These are phyloP conservation scores for Cadophora gregata DNA, from an alignment of 2,329 filamentous ascomycete species.

Conservation along the genomic window DNA sequence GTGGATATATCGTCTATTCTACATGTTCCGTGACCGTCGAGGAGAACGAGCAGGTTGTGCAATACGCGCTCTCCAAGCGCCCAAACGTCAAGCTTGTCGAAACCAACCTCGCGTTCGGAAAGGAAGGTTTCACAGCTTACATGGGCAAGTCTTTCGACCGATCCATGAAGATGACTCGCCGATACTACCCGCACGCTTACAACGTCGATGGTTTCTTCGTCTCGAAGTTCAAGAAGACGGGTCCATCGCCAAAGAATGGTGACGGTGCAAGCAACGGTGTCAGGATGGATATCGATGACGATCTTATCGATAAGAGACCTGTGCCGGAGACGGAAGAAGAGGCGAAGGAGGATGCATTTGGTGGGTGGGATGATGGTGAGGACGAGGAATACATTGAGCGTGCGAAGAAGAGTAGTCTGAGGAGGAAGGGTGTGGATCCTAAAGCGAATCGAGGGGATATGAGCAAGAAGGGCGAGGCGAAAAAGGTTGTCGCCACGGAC, in stretches of 20 bases:
- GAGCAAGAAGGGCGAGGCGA: conserved; percentile 30
- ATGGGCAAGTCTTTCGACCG: conserved; percentile 91
- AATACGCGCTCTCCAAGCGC: conserved; percentile 88
- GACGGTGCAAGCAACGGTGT: conserved; percentile 36
- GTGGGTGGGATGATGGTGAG: conserved; percentile 76
- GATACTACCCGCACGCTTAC: conserved; percentile 90
- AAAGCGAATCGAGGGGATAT: conserved; percentile 55
- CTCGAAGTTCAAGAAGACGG: conserved; percentile 94
- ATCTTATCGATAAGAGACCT: conserved; percentile 71
- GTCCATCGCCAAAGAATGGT: conserved; percentile 67
- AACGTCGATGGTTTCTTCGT: conserved; percentile 99
- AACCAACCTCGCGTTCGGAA: conserved; percentile 87
- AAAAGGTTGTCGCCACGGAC: neutral
- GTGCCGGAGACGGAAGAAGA: conserved; percentile 44
- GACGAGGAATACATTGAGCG: conserved; percentile 75
- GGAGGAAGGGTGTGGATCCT: conserved; percentile 76
- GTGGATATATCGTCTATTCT: conserved; percentile 95
- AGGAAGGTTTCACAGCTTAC: conserved; percentile 89
- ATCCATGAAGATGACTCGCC: conserved; percentile 79
- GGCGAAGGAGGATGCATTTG: conserved; percentile 62
- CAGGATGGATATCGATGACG: conserved; percentile 43
- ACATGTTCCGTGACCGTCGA: conserved; percentile 95
- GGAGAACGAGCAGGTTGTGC: conserved; percentile 91
- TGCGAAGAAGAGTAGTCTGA: conserved; percentile 75
- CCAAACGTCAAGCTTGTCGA: conserved; percentile 95